Evolutionary conservation across 768 basidiomycete species (phyloP), one percentile per base, ranked within the genome.

Genomic region (Rhodotorula diobovata): DNA sequence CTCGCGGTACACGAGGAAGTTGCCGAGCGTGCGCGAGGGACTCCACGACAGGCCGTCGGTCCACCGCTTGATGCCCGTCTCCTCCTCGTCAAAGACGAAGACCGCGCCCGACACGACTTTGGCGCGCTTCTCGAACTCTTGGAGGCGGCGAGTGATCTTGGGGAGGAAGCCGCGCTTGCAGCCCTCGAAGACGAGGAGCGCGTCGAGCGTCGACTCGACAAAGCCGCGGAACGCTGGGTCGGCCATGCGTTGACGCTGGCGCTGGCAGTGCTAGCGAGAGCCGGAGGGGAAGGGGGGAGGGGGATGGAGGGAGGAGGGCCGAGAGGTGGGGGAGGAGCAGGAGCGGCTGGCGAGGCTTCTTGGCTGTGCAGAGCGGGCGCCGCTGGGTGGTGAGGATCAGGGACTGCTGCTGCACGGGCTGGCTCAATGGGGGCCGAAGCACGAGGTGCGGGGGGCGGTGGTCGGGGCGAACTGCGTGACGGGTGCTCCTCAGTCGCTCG

Each of bases 41-140:
- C 89, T 90, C 94, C 94, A 96, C 79, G 90, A 89, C 79, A 90
- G 88, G n/a, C 93, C 93, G 81, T 98, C 94, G 3, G 94, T 98
- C 73, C 72, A 80, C 55, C 94, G 86, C 83, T 94, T 95, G 83
- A 98, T 98, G 37, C 93, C 93, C 78, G 90, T 92, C 82, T 95
- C 93, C 77, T 92, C 89, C 83, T 96, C 94, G 80, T 98, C 92
- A 78, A 96, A 98, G 74, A 96, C 94, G 77, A 97, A 98, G 20
- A 98, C 92, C 14, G 90, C 90, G 67, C 94, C 94, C 12, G 89
- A 90, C 28, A 88, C 88, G 79, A 98, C 93, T 88, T 95, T 91
- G 78, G 87, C 89, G 67, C 92, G 86, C 74, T 78, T 76, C 80
- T 98, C 94, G 43, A 90, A 85, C 79, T 96, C 94, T 71, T 93